Percentiles rank a stretch among this genome's conserved stretches.
Evolutionary conservation across 768 basidiomycete species (phyloP).

Genomic region (Psilocybe subaeruginosa): DNA sequence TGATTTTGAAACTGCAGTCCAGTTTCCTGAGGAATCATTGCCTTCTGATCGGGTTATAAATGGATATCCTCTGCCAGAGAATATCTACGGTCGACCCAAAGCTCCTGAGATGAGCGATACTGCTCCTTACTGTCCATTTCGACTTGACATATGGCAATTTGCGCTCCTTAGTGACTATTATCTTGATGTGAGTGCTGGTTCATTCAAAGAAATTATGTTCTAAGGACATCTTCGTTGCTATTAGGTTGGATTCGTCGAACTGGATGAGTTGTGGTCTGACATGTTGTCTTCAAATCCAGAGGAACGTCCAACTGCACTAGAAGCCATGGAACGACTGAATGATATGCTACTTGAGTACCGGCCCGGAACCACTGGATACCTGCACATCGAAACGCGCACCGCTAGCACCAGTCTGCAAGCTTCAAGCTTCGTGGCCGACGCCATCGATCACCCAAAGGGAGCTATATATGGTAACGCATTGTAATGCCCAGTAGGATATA

Average conservation of each 20-base stretch:
- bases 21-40: neutral
- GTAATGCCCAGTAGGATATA: no score
- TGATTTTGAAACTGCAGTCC: slow-evolving; percentile 5
- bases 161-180: neutral
- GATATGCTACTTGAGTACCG: neutral
- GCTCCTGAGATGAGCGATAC: neutral
- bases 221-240: no score
- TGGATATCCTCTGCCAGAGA: neutral
- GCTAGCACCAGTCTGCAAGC: no score
- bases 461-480: no score
- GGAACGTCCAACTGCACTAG: neutral
- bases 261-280: neutral
- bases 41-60: neutral
- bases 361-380: no score
- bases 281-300: neutral
- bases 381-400: no score
- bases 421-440: no score
- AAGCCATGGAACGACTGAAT: neutral
- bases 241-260: neutral
- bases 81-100: neutral
- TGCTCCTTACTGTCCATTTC: slow-evolving; percentile 1
- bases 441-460: no score
- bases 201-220: neutral
- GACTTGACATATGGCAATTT: slow-evolving; percentile 8
- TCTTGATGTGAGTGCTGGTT: neutral